These are phyloP conservation scores for Nymphaea thermarum DNA, from an alignment of 164 flowering plant species.

Conservation along the genomic window DNA sequence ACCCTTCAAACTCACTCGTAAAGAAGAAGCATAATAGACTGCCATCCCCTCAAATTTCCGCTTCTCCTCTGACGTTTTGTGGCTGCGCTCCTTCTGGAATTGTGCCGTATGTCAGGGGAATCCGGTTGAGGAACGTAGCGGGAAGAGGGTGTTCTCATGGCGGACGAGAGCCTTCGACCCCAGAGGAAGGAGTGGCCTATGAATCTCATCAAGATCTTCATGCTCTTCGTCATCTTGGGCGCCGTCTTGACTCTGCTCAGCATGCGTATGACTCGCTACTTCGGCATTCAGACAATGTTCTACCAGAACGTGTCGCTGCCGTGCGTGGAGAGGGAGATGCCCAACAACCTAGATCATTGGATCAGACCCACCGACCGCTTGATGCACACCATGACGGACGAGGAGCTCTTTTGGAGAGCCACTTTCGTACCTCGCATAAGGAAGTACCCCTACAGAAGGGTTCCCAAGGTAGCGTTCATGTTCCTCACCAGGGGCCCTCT, in stretches of 20 bases:
- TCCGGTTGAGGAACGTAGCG: no score
- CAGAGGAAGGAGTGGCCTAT: constrained; percentile 35
- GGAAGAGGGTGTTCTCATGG: background rate
- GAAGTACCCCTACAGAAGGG: constrained; percentile 59
- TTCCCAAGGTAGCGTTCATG: constrained; percentile 89
- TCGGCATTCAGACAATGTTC: constrained; percentile 20
- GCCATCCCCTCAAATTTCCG: no score
- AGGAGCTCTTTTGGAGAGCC: constrained; percentile 79
- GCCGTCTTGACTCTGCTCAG: constrained; percentile 46
- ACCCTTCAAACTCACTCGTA: no score
- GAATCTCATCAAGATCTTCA: constrained; percentile 28
- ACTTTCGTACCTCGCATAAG: constrained; percentile 47
- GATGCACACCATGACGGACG: constrained; percentile 68
- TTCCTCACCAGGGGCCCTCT: constrained; percentile 87
- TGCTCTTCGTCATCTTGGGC: constrained; percentile 37
- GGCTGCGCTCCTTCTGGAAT: no score
- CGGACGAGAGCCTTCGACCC: constrained; percentile 7
- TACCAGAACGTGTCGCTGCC: constrained; percentile 10
- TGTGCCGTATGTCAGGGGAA: no score
- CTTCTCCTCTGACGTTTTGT: no score
- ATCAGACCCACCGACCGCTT: constrained; percentile 52
- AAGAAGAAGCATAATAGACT: no score
- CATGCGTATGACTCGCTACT: constrained; percentile 27
- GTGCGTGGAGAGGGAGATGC: constrained; percentile 26
- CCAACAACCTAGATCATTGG: constrained; percentile 30